phyloP scores from a whole-genome alignment of 805 yeast genomes.

The Wickerhamiella brachini region DNA sequence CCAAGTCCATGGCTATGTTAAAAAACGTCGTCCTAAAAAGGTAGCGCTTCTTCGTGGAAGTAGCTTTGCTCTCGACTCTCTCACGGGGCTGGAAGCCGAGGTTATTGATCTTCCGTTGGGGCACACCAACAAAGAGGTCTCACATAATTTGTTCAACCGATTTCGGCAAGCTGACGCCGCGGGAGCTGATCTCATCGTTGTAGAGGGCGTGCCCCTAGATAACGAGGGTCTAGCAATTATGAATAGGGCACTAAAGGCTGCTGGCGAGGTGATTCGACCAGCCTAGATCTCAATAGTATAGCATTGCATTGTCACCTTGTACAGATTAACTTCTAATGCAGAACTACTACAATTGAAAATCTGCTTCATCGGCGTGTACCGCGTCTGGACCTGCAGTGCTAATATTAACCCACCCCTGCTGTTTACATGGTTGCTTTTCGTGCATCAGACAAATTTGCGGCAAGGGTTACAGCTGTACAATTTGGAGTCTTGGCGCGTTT shows the following conservation, averaged over 20 bases:
- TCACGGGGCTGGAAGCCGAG: background rate
- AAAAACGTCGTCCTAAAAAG: constrained; percentile 4
- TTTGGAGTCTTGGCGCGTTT: background rate
- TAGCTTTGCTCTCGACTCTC: background rate
- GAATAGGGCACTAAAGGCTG: constrained; percentile 83
- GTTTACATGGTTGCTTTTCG: background rate
- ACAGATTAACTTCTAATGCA: no score
- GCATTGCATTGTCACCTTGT: no score
- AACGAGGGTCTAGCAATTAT: constrained; percentile 87
- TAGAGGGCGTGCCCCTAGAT: constrained; percentile 65
- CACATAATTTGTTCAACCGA: constrained; percentile 56
- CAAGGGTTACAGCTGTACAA: no score
- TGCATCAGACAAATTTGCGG: no score
- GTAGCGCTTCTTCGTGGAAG: constrained; percentile 7
- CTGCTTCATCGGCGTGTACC: no score
- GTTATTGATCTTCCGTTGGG: constrained; percentile 28
- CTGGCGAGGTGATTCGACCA: constrained; percentile 22
- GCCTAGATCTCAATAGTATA: background rate
- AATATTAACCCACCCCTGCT: no score
- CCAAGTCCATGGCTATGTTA: constrained; percentile 15
- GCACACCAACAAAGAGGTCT: constrained; percentile 42
- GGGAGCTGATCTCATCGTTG: constrained; percentile 57
- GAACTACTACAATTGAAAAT: no score
- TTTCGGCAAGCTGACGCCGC: constrained; percentile 64
- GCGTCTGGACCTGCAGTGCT: no score